Evolutionary conservation across 2,329 filamentous ascomycete species (phyloP), one percentile per base, ranked within the genome.

Genomic region (Plenodomus tracheiphilus): DNA sequence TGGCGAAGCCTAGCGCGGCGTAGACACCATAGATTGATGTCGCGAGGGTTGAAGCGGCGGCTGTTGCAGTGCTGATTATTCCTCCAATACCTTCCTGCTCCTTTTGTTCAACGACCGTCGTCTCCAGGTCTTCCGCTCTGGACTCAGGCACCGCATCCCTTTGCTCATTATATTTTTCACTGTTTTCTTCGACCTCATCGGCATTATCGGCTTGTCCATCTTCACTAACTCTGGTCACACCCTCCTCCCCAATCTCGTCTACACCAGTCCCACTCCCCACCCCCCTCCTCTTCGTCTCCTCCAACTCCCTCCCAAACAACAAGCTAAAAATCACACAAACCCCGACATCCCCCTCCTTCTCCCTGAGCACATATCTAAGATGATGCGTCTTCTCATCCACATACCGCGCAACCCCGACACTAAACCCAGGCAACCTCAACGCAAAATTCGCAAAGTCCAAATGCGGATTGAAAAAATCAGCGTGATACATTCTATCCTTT

Each of bases 391-490:
- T 77, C 39, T 77, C 71, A 51, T 76, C 76, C 36, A 79, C 71
- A 46, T 78, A 78, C 55, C 70, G 74, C 37, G 75, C 69, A 3
- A 79, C 74, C 13, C 69, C 70, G 20, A 79, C 69, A 2, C 66
- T 72, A 43, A 79, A 77, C 0, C 76, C 77, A 0, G 76, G 77
- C 15, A 79, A 52, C 45, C 75, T 72, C 2, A 79, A 51, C 2
- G 71, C 63, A 49, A 77, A 77, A 38, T 76, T 75, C 1, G 73
- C 71, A 58, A 78, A 79, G 51, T 79, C 76, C 4, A 79, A 57
- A 57, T 78, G 77, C 18, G 75, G 74, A 44, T 79, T 79, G 65
- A 75, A 77, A 49, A 79, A 78, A 46, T 79, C 77, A 1, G 64
- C 74, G 34, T 75, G 68, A 46, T 79, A 79, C 45, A 73, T 45